Evolutionary conservation across 257 asterid species (phyloP).

Genomic region (Eustoma russellianum): DNA sequence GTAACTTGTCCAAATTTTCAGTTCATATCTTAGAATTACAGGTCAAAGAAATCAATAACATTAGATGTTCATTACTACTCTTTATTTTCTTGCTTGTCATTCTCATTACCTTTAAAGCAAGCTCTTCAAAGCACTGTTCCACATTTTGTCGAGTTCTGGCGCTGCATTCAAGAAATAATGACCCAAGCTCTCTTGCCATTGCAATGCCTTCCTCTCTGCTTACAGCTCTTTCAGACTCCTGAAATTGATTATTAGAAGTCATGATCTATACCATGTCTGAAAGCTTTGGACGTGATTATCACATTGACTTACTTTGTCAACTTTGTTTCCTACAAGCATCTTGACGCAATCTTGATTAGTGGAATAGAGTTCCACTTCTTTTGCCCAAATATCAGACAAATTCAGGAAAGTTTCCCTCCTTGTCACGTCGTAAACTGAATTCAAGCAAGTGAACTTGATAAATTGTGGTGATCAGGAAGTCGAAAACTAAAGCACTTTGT

Average conservation of each 20-base stretch:
- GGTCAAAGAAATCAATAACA: no score
- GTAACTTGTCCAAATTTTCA: no score
- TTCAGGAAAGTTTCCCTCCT: conserved; percentile 78
- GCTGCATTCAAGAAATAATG: conserved; percentile 78
- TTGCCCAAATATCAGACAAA: conserved; percentile 84
- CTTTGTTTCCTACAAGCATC: conserved; percentile 95
- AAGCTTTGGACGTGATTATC: background rate
- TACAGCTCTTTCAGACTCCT: conserved; percentile 81
- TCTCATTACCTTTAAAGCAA: conserved; percentile 53
- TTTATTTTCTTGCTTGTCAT: no score
- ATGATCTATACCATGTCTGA: background rate
- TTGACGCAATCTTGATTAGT: conserved; percentile 69
- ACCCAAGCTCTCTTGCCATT: conserved; percentile 73
- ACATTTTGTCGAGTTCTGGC: conserved; percentile 87
- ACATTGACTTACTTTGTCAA: conserved; percentile 50
- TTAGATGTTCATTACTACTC: no score
- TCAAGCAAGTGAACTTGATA: conserved; percentile 6
- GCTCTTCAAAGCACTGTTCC: conserved; percentile 71
- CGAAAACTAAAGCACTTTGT: no score
- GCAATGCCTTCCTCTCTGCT: conserved; percentile 72
- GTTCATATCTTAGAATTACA: no score
- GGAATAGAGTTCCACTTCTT: conserved; percentile 77
- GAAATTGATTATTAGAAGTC: conserved; percentile 9
- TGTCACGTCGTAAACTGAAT: conserved; percentile 77
- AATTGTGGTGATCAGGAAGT: background rate